Percentiles rank a stretch among this genome's conserved stretches.
These are phyloP conservation scores for Pestalotiopsis sp. DNA, from an alignment of 2,329 filamentous ascomycete genomes.

Conservation along the genomic window DNA sequence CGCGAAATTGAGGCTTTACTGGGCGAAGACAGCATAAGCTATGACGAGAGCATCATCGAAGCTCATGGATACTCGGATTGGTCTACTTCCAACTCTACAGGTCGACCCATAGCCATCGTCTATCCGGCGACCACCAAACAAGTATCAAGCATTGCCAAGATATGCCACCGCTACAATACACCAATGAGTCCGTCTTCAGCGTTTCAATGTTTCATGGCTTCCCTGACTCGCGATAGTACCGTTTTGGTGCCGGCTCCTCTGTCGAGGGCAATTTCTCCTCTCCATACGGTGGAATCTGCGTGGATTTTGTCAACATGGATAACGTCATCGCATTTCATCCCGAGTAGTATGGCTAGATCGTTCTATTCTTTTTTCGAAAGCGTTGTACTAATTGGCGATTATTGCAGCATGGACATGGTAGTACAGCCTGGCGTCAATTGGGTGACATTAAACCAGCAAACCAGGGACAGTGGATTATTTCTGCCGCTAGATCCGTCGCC, in stretches of 20 bases:
- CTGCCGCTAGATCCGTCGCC: conserved; percentile 73
- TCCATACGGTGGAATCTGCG: conserved; percentile 67
- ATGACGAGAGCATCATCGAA: conserved; percentile 65
- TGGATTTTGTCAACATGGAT: conserved; percentile 72
- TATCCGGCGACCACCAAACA: conserved; percentile 67
- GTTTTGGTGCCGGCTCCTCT: conserved; percentile 75
- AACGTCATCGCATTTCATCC: conserved; percentile 64
- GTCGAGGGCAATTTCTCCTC: conserved; percentile 73
- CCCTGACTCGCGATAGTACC: conserved; percentile 47
- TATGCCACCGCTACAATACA: conserved; percentile 64
- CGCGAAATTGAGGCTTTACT: conserved; percentile 52
- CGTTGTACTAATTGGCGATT: background rate
- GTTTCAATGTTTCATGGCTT: background rate
- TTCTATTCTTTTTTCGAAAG: background rate
- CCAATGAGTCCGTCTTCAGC: conserved; percentile 58
- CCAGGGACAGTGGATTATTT: conserved; percentile 65
- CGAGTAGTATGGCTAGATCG: conserved; percentile 44
- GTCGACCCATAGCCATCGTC: conserved; percentile 65
- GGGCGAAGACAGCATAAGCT: conserved; percentile 63
- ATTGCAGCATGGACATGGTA: conserved; percentile 62
- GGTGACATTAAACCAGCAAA: conserved; percentile 67
- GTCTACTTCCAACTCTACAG: conserved; percentile 68
- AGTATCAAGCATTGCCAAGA: conserved; percentile 63
- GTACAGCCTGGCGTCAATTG: conserved; percentile 72
- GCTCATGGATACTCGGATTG: conserved; percentile 71